Base-by-base conservation (phyloP, 2,329 filamentous ascomycete species). In the Kalmusia sp. region DNA sequence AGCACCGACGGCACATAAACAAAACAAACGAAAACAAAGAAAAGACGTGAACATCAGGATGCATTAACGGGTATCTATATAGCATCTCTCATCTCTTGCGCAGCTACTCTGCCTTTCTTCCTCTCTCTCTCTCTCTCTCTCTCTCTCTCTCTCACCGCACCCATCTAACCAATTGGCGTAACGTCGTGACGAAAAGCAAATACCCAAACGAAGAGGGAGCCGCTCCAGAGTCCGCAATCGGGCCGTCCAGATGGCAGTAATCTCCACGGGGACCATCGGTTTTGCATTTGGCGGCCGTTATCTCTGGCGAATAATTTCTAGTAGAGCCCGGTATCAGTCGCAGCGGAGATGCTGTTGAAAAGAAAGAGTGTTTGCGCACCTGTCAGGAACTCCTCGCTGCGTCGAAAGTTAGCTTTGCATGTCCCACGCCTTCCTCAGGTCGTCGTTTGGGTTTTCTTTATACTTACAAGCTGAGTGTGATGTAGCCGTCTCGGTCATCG, bases 401-500 rank as follows among this genome's bases (percentile, higher is more conserved):
- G 45, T 6, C 25, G 8, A 49, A 19, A 31, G 49, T 61, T 55
- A 62, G 58, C 52, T 43, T 30, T 30, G 6, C 27, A 27, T 1
- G 6, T 5, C n/a, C 33, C 12, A n/a, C n/a, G n/a, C n/a, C n/a
- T n/a, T n/a, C n/a, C n/a, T n/a, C n/a, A n/a, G n/a, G n/a, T n/a
- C n/a, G n/a, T n/a, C n/a, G n/a, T n/a, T n/a, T n/a, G n/a, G n/a
- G n/a, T n/a, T n/a, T n/a, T n/a, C n/a, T n/a, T n/a, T n/a, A n/a
- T n/a, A 80, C 80, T 77, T 73, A 82, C 79, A 83, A 83, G 65
- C 79, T 82, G 65, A 83, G 63, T 37, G 81, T 83, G 56, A 83
- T 83, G 58, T 93, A 98, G 1, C 95, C 95, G 76, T 98, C 95
- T 35, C 95, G 86, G 75, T 99, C 95, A 68, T 96, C 91, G 65